phyloP scores from a whole-genome alignment of 768 basidiomycete genomes.

The Royoungia palumana region DNA sequence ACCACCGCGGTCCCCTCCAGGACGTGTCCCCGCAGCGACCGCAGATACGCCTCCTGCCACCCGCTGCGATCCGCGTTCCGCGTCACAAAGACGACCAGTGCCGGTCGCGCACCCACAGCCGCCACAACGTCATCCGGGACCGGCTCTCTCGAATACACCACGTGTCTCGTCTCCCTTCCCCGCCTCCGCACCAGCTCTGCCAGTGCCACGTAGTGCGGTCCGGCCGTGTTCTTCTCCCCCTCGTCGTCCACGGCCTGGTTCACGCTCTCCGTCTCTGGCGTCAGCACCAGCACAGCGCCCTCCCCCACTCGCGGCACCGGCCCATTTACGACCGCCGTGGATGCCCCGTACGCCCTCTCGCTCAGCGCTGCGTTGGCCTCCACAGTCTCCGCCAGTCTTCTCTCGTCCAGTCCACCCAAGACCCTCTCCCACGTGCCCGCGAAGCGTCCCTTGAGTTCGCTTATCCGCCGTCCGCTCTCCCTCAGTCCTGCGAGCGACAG shows the following conservation, averaged over 20 bases:
- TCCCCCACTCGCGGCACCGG: conserved; percentile 32
- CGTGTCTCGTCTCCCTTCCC: conserved; percentile 35
- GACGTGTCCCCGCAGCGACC: conserved; percentile 22
- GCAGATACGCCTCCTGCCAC: conserved; percentile 52
- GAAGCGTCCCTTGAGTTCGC: conserved; percentile 48
- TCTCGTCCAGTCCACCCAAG: conserved; percentile 27
- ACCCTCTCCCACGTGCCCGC: conserved; percentile 45
- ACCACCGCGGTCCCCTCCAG: conserved; percentile 35
- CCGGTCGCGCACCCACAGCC: neutral
- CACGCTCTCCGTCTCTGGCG: conserved; percentile 54
- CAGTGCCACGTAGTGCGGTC: conserved; percentile 52
- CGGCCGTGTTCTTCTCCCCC: conserved; percentile 56
- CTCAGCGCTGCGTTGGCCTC: conserved; percentile 42
- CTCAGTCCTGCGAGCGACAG: conserved; percentile 38
- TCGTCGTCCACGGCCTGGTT: conserved; percentile 62
- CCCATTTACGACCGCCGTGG: conserved; percentile 47
- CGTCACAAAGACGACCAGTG: conserved; percentile 46
- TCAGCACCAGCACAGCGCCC: conserved; percentile 44
- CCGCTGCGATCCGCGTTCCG: conserved; percentile 50
- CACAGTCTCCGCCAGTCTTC: conserved; percentile 31
- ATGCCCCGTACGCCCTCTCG: conserved; percentile 42
- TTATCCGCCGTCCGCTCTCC: conserved; percentile 46
- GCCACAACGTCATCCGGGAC: too few relatives aligned
- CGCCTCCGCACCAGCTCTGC: conserved; percentile 37
- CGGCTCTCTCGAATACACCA: conserved; percentile 38